These are phyloP conservation scores for Geranomyces michiganensis DNA, from an alignment of 192 early-diverging fungal species.

Conservation along the genomic window DNA sequence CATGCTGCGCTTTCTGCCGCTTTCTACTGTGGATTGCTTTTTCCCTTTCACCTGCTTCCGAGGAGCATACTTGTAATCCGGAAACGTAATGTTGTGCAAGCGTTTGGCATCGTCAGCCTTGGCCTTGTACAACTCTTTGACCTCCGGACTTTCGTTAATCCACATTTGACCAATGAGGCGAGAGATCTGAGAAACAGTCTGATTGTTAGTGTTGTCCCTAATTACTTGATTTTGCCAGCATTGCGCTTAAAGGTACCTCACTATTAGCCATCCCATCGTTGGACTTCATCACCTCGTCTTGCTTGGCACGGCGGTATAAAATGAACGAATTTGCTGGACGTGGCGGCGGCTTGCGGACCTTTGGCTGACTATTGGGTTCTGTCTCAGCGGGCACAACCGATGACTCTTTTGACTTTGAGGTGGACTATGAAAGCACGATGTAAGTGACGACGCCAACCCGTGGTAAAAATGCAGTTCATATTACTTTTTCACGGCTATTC, in stretches of 20 bases:
- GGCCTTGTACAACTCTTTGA: conserved; percentile 55
- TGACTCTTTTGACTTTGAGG: neutral
- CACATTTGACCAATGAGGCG: conserved; percentile 64
- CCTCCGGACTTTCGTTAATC: conserved; percentile 58
- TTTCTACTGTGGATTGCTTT: conserved; percentile 1
- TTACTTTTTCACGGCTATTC: neutral
- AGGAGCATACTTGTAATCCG: conserved; percentile 57
- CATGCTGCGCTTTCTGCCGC: conserved; percentile 19
- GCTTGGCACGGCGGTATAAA: conserved; percentile 63
- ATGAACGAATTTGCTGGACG: conserved; percentile 70
- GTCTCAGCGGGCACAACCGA: neutral
- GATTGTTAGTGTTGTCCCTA: conserved; percentile 9
- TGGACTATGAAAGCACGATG: neutral
- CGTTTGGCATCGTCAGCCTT: conserved; percentile 51
- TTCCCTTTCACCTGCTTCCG: conserved; percentile 19
- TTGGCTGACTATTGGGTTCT: conserved; percentile 14
- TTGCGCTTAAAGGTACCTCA: conserved; percentile 30
- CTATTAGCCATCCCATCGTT: conserved; percentile 56
- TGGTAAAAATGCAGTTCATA: too few species aligned
- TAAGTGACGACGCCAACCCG: neutral
- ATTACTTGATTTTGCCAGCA: conserved; percentile 17
- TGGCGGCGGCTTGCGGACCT: conserved; percentile 30
- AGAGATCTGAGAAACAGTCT: conserved; percentile 48
- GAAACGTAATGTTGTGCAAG: conserved; percentile 51
- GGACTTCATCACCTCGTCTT: conserved; percentile 49